Evolutionary conservation across 495 filamentous ascomycete species (phyloP), one percentile per base, ranked within the genome.

Genomic region (Xylaria venustula): DNA sequence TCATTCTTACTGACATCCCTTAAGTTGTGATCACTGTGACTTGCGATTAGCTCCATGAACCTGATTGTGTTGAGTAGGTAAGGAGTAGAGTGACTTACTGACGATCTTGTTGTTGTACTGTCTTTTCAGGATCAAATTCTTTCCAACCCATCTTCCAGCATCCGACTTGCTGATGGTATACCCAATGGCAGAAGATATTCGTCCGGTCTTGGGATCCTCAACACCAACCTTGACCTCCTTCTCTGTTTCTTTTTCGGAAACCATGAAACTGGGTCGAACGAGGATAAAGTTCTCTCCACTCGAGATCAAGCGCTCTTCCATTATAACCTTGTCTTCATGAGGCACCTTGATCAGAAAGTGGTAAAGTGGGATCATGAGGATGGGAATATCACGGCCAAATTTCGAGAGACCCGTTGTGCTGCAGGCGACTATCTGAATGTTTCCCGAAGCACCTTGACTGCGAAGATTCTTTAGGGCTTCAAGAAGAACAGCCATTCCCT

Each of bases 251-350:
- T 72, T 71, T 22, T 71, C 63, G 17, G 30, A 36, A 7, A 49
- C 22, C 12, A 74, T 62, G 12, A 67, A 17, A 32, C 67, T 72
- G 4, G 74, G 64, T 8, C 85, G 71, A 14, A 88, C 67, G 34
- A 87, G 68, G 14, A 81, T 75, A 67, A 74, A 85, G 42, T 66
- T 51, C 58, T 70, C 69, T 30, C 60, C 69, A 48, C 71, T 72
- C 34, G 75, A 67, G 6, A 71, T 63, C 6, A 81, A 64, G 41
- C 67, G 44, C 5, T 74, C 64, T 64, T 89, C 86, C 85, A 88
- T 87, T 3, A 72, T 70, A 61, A 64, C 57, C 78, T 90, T 90
- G 65, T 90, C 87, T 9, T 60, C 73, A 58, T 85, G 83, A 40
- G 85, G 79, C 8, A 72, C 73, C 50, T 69, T 68, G 36, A 88